Evolutionary conservation across 495 filamentous ascomycete species (phyloP).

Genomic region (Aspergillus saccharolyticus): DNA sequence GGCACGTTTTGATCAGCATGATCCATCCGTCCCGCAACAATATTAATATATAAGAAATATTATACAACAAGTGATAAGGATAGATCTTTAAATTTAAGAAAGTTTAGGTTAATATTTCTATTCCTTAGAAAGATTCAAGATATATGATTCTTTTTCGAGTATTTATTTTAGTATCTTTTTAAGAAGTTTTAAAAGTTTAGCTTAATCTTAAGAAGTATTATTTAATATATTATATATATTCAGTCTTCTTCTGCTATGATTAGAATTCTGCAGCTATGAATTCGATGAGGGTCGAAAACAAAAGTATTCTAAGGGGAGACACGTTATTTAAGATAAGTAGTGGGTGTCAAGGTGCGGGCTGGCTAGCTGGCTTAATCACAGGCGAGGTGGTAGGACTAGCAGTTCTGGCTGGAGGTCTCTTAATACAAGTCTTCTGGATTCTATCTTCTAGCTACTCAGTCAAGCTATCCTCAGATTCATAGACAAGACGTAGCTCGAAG

Average conservation of each 20-base stretch:
- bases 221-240: neutral
- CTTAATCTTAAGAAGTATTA: neutral
- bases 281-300: neutral
- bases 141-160: neutral
- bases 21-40: too few species aligned
- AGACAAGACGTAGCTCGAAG: too few species aligned
- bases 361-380: too few species aligned
- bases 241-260: neutral
- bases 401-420: too few species aligned
- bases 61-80: neutral
- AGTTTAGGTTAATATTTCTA: neutral
- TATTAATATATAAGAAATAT: neutral
- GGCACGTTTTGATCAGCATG: too few species aligned
- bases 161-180: neutral
- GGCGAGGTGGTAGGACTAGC: too few species aligned
- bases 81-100: neutral
- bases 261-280: neutral
- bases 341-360: too few species aligned
- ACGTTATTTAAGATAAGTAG: neutral
- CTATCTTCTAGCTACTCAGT: too few species aligned
- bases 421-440: too few species aligned
- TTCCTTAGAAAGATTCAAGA: neutral
- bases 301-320: neutral
- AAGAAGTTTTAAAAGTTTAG: neutral
- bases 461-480: too few species aligned